These are phyloP conservation scores for Sicyos baderoa DNA, from an alignment of 306 rosid genomes.

Conservation along the genomic window DNA sequence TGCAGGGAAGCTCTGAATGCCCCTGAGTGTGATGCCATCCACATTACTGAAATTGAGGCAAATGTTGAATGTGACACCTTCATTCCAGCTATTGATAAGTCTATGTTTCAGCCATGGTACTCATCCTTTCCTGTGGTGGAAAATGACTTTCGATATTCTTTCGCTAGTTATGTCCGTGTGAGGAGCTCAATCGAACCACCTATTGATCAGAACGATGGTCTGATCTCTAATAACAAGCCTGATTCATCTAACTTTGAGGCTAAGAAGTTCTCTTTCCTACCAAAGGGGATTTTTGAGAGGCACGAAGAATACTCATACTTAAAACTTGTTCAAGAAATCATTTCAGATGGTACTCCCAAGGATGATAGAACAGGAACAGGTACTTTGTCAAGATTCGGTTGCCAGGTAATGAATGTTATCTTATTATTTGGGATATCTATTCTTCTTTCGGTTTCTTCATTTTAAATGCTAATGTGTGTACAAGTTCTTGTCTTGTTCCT, in stretches of 20 bases:
- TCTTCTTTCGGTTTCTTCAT: slow-evolving; percentile 11
- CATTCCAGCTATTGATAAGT: slow-evolving; percentile 58
- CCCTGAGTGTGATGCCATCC: slow-evolving; percentile 83
- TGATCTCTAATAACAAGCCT: slow-evolving; percentile 24
- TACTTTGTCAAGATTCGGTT: slow-evolving; percentile 81
- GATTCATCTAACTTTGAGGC: slow-evolving; percentile 48
- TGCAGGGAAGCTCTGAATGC: slow-evolving; percentile 84
- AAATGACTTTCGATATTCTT: slow-evolving; percentile 51
- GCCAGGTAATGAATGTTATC: slow-evolving; percentile 56
- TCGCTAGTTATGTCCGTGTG: slow-evolving; percentile 74
- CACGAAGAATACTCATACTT: slow-evolving; percentile 83
- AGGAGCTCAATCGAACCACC: slow-evolving; percentile 49
- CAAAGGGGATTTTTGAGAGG: slow-evolving; percentile 65
- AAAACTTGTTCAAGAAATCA: slow-evolving; percentile 65
- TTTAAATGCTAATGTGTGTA: background rate
- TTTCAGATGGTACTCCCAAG: slow-evolving; percentile 66
- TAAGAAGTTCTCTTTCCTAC: slow-evolving; percentile 71
- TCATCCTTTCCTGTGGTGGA: slow-evolving; percentile 79
- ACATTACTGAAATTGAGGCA: slow-evolving; percentile 72
- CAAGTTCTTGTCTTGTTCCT: slow-evolving; percentile 19
- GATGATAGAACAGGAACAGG: slow-evolving; percentile 98
- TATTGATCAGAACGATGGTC: slow-evolving; percentile 35
- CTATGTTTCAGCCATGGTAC: slow-evolving; percentile 85
- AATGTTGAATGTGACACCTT: slow-evolving; percentile 72
- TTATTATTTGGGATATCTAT: slow-evolving; percentile 18